Conservation (phyloP, 352 stramenopile genomes). For the Phytophthora ramorum region DNA sequence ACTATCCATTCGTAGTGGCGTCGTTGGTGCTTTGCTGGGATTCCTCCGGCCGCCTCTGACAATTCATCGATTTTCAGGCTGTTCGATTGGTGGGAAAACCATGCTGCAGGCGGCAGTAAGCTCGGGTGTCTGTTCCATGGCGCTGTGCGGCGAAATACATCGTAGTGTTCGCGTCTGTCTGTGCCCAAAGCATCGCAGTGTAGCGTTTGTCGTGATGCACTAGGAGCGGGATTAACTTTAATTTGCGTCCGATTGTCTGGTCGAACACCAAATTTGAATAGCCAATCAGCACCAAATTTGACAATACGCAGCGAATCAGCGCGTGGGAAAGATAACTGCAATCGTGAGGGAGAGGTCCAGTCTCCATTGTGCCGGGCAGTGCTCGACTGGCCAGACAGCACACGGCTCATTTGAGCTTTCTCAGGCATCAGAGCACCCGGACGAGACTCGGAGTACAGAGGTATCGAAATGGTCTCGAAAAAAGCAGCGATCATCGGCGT, state of each 20-base stretch:
- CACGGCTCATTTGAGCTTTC: conserved; percentile 38
- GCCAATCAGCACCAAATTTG: conserved; percentile 15
- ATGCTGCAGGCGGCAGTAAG: background rate
- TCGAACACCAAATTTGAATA: conserved; percentile 24
- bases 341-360: conserved; percentile 13
- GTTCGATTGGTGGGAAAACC: background rate
- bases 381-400: conserved; percentile 8
- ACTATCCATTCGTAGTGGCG: conserved; percentile 21
- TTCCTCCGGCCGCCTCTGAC: background rate
- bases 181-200: background rate
- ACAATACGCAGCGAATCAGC: conserved; percentile 25
- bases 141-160: background rate
- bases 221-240: background rate
- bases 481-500: conserved; percentile 47
- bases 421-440: conserved; percentile 14
- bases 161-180: background rate
- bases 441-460: conserved; percentile 3
- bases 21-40: conserved; percentile 15
- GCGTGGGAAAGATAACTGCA: conserved; percentile 10
- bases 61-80: background rate
- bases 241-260: background rate
- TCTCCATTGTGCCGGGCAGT: conserved; percentile 28
- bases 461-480: conserved; percentile 33
- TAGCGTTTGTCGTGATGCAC: conserved; percentile 1
- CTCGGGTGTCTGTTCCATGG: conserved; percentile 19